These are phyloP conservation scores for Zoysia matrella DNA, from an alignment of 202 grass and related monocot genomes.

Conservation along the genomic window DNA sequence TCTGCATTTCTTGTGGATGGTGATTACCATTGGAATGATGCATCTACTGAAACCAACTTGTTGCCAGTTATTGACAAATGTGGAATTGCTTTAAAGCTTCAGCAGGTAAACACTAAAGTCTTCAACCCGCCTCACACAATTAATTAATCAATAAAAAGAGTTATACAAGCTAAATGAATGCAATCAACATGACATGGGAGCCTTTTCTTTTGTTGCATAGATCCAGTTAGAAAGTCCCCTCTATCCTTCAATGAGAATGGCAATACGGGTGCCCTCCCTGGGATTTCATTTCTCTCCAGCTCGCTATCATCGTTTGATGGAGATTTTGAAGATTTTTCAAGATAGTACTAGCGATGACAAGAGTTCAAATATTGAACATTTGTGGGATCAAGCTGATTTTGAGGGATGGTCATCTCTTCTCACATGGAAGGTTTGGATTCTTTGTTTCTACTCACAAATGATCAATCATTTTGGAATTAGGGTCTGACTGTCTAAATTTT, in stretches of 20 bases:
- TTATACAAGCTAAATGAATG: not conserved
- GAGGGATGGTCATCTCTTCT: conserved; percentile 93
- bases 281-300: conserved; percentile 98
- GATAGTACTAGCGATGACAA: conserved; percentile 59
- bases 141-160: not conserved
- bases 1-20: conserved; percentile 98
- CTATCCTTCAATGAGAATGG: conserved; percentile 90
- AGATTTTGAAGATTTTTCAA: conserved; percentile 84
- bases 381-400: conserved; percentile 93
- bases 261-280: conserved; percentile 86
- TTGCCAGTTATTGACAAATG: conserved; percentile 96
- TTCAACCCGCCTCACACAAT: not conserved
- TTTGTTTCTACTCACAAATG: conserved; percentile 13
- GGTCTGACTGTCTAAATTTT: conserved; percentile 4
- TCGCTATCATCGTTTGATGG: conserved; percentile 94
- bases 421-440: conserved; percentile 88
- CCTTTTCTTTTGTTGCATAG: conserved; percentile 49
- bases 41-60: conserved; percentile 52
- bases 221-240: conserved; percentile 87
- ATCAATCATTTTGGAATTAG: not conserved
- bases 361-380: conserved; percentile 57
- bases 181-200: conserved; percentile 9
- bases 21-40: conserved; percentile 77
- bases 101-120: conserved; percentile 67
- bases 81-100: conserved; percentile 88